phyloP scores from a whole-genome alignment of 257 asterid genomes.

The Solanum pimpinellifolium region DNA sequence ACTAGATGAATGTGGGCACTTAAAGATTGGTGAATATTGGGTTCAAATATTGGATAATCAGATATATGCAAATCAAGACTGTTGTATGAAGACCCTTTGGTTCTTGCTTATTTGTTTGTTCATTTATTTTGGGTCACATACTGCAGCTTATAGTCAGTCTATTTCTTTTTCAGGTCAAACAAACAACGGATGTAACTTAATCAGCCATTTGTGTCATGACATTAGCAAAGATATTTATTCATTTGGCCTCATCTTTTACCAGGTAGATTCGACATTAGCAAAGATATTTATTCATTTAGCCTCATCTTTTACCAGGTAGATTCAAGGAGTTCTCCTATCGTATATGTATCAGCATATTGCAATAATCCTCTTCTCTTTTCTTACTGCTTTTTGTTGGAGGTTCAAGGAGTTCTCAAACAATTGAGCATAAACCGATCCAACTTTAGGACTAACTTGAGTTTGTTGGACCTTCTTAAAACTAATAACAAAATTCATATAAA shows the following conservation, averaged over 20 bases:
- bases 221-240: slow-evolving; percentile 35
- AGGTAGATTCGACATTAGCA: slow-evolving; percentile 33
- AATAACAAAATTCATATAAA: neutral
- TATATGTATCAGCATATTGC: neutral
- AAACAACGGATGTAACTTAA: neutral
- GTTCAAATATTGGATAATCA: slow-evolving; percentile 46
- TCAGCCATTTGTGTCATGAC: slow-evolving; percentile 7
- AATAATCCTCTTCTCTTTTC: too few relatives aligned
- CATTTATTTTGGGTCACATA: neutral
- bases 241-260: slow-evolving; percentile 36
- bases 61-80: slow-evolving; percentile 32
- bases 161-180: slow-evolving; percentile 6
- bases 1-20: slow-evolving; percentile 50
- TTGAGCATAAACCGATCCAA: neutral
- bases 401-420: neutral
- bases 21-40: slow-evolving; percentile 59
- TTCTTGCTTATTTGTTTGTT: neutral
- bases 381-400: neutral
- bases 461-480: neutral
- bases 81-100: slow-evolving; percentile 8
- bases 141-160: neutral
- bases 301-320: slow-evolving; percentile 35
- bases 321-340: neutral
- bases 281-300: slow-evolving; percentile 42
- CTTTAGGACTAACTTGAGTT: neutral